These are phyloP conservation scores for Trametes elegans DNA, from an alignment of 768 basidiomycete genomes.

Conservation along the genomic window DNA sequence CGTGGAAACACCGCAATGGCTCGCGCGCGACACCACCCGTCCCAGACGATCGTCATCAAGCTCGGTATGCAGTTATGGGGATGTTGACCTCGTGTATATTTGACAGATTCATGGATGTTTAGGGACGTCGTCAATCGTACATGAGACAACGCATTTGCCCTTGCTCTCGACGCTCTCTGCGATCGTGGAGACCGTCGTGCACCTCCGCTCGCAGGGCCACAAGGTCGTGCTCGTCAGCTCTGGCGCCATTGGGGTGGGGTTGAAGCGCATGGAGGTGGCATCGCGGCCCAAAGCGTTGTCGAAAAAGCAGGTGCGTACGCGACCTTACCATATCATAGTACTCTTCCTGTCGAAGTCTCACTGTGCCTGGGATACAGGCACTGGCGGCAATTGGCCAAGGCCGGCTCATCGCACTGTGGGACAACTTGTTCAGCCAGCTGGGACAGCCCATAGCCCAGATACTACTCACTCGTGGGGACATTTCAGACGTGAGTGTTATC, in stretches of 20 bases:
- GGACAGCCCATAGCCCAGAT: conserved; percentile 97
- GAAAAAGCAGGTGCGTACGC: conserved; percentile 80
- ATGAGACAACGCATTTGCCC: conserved; percentile 90
- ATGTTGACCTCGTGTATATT: background rate
- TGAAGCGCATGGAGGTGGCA: conserved; percentile 86
- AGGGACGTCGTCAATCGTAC: conserved; percentile 97
- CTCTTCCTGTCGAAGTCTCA: conserved; percentile 14
- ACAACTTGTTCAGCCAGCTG: conserved; percentile 91
- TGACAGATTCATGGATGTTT: background rate
- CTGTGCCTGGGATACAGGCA: conserved; percentile 50
- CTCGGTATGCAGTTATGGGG: conserved; percentile 30
- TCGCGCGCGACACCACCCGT: conserved; percentile 24
- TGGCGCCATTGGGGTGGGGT: conserved; percentile 95
- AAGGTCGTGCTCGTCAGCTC: conserved; percentile 95
- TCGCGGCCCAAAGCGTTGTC: conserved; percentile 80
- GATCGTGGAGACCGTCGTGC: conserved; percentile 86
- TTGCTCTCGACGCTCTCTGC: conserved; percentile 88
- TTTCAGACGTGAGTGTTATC: conserved; percentile 76
- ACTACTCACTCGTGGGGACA: conserved; percentile 90
- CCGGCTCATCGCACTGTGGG: conserved; percentile 93
- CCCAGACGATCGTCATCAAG: conserved; percentile 34
- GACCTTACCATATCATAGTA: background rate
- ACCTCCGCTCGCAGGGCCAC: conserved; percentile 78
- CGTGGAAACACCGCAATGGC: conserved; percentile 17
- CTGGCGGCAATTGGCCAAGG: conserved; percentile 97